Conservation (phyloP, 768 basidiomycete species). For the Hygrophoropsis aurantiaca region DNA sequence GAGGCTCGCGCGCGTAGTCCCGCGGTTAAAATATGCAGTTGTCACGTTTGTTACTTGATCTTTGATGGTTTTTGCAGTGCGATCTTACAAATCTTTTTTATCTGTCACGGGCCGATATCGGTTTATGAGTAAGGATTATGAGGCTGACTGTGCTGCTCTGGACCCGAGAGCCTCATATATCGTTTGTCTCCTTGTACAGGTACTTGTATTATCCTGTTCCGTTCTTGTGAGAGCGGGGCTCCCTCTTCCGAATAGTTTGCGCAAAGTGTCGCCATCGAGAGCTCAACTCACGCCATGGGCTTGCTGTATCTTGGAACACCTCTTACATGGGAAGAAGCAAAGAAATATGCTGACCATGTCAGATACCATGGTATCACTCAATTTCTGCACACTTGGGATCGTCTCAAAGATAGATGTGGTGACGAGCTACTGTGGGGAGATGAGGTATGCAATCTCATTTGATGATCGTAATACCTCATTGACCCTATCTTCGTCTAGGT, state of each 20-base stretch:
- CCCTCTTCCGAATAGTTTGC: neutral
- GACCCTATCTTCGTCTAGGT: conserved; percentile 49
- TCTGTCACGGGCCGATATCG: no score
- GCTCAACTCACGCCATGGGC: conserved; percentile 61
- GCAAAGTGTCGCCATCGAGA: conserved; percentile 12
- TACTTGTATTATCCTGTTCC: neutral
- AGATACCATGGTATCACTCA: conserved; percentile 91
- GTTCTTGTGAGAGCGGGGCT: neutral
- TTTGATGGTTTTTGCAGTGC: no score
- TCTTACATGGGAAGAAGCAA: conserved; percentile 87
- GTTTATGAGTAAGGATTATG: no score
- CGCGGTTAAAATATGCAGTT: no score
- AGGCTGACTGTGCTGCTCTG: no score
- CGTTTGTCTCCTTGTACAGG: no score
- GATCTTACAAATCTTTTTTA: no score
- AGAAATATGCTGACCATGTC: conserved; percentile 85
- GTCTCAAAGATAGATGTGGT: conserved; percentile 85
- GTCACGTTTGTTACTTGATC: no score
- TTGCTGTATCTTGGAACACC: conserved; percentile 92
- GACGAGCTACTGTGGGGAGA: conserved; percentile 98
- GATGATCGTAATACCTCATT: conserved; percentile 9
- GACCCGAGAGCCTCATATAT: no score
- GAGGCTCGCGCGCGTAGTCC: no score
- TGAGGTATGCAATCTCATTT: conserved; percentile 59
- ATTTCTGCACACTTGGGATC: conserved; percentile 91